Base-by-base conservation (phyloP, 1,284 basidiomycete genomes). In the Ceratobasidium sp. region DNA sequence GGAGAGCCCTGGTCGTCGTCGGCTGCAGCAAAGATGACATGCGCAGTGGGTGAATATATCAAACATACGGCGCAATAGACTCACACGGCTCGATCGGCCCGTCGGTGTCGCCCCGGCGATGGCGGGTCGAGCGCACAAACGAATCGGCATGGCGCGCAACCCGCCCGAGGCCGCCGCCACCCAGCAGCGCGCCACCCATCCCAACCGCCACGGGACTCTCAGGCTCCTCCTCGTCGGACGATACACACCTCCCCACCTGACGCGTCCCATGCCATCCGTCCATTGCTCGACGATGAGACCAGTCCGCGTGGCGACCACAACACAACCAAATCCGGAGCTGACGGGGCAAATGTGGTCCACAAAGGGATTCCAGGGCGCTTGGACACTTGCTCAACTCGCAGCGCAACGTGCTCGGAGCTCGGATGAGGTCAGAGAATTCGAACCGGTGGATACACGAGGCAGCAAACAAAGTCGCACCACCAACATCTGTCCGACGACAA, bases 1-100 rank as follows among this genome's bases (percentile, higher is more conserved):
- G 60, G 60, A 46, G 60, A 66, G 60, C 60, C 60, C 29, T 66
- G 44, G 49, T 66, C 60, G 60, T 66, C 60, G 60, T 66, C 60
- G 60, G 60, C 60, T 50, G 47, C 39, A 39, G 41, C 52, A 46
- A 54, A 7, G 23, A 50, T 50, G 21, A 50, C 33, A 46, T 46
- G 39, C 42, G 42, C 42, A 46, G n/a, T n/a, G n/a, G n/a, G n/a
- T n/a, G n/a, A n/a, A n/a, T n/a, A n/a, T n/a, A n/a, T n/a, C n/a
- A n/a, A n/a, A n/a, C n/a, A n/a, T n/a, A n/a, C n/a, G n/a, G n/a
- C n/a, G n/a, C n/a, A n/a, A n/a, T 21, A n/a, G 5, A 46, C 42
- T 16, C 33, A 36, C 33, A 36, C 33, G 11, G 33, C 4, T 36
- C 33, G 4, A 11, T 4, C 5, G 4, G 33, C 5, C 11, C 33